Base-by-base conservation (phyloP, 768 basidiomycete genomes). In the Tephrocybe sp. region DNA sequence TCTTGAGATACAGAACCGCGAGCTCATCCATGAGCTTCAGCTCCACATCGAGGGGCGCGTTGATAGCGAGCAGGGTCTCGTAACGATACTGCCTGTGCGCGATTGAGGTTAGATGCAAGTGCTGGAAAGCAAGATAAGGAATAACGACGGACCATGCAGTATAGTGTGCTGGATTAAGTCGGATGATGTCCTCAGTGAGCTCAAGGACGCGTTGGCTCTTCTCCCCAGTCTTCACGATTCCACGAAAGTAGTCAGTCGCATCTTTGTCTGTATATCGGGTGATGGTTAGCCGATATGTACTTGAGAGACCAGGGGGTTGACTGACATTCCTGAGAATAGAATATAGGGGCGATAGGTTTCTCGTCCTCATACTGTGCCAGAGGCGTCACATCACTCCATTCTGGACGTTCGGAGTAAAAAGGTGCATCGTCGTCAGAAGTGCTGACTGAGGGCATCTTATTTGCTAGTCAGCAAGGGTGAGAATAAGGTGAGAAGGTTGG, bases 121-220 rank as follows among this genome's bases (percentile, higher is more conserved):
- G 32, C 32, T 12, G 18, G 32, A 40, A 36, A 20, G 34, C 28
- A 12, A 9, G 28, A 15, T 12, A 23, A 39, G 32, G 18, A 36
- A 17, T 20, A 30, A 30, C 28, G 28, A 64, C 85, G 53, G 65
- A 94, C 96, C 97, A 99, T 58, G 95, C 93, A 45, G 94, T 89
- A 64, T 98, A 99, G 65, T 98, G 97, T 1, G 92, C 93, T 4
- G 97, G 95, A 65, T 99, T 99, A 69, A 88, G 74, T 23, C 87
- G 79, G 57, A 99, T 96, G 60, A 98, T 83, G 33, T 73, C 75
- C 68, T 96, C 91, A 0, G 97, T 99, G 25, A 99, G 76, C 59
- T 88, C 80, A 46, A 99, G 80, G 10, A 88, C 93, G 30, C 96
- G 77, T 17, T 77, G 69, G 55, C 86, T 93, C 72, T 84, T 84